phyloP scores from a whole-genome alignment of 345 rosid genomes.

The Cardamine chenopodiifolia region DNA sequence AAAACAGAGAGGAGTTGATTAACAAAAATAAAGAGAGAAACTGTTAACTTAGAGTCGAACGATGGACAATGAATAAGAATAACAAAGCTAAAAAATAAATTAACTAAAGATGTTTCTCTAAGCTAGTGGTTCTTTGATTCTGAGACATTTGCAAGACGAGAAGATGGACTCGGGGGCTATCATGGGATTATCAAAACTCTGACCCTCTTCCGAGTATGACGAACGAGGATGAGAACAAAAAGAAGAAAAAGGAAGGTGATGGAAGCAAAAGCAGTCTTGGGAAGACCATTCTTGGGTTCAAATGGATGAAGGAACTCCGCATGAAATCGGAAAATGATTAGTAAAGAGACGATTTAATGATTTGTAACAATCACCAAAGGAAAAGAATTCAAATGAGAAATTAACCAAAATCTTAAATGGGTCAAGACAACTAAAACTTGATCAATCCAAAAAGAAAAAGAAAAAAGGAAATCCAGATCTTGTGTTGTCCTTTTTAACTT shows the following conservation, averaged over 20 bases:
- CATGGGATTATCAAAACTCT: slow-evolving; percentile 40
- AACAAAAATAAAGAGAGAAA: background rate
- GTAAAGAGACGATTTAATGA: background rate
- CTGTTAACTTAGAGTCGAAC: slow-evolving; percentile 14
- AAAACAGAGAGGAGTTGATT: slow-evolving; percentile 28
- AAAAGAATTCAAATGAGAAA: background rate
- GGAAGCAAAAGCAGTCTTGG: slow-evolving; percentile 33
- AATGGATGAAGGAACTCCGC: slow-evolving; percentile 43
- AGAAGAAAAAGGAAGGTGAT: slow-evolving; percentile 14
- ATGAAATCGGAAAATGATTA: slow-evolving; percentile 39
- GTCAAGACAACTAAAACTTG: slow-evolving; percentile 26
- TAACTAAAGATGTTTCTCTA: background rate
- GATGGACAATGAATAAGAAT: slow-evolving; percentile 8
- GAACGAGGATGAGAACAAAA: slow-evolving; percentile 17
- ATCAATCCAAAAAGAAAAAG: slow-evolving; percentile 16
- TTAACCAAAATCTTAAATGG: slow-evolving; percentile 25
- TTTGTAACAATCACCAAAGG: background rate
- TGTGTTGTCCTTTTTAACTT: background rate
- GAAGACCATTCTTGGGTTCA: slow-evolving; percentile 31
- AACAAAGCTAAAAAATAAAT: slow-evolving; percentile 15
- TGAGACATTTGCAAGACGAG: slow-evolving; percentile 8
- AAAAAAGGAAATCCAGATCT: slow-evolving; percentile 1
- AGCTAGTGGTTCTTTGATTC: slow-evolving; percentile 15
- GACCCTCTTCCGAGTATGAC: slow-evolving; percentile 34
- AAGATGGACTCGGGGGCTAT: slow-evolving; percentile 38